A percentile compares a stretch with the other conserved stretches of the same genome.
These are phyloP conservation scores for Arthrobotrys megalospora DNA, from an alignment of 2,329 filamentous ascomycete genomes.

Conservation along the genomic window DNA sequence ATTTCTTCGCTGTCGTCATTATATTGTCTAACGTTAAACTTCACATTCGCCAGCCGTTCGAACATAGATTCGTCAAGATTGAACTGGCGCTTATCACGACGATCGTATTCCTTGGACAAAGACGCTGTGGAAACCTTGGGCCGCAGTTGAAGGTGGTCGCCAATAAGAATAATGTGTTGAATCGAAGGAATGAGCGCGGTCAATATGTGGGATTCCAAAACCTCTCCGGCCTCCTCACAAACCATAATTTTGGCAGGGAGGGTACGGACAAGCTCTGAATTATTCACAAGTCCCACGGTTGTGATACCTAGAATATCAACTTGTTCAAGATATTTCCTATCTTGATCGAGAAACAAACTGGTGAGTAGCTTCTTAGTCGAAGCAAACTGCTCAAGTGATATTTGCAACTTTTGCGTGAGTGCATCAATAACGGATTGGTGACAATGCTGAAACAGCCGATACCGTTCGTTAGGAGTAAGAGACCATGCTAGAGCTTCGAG, in stretches of 20 bases:
- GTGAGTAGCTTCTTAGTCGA: slow-evolving; percentile 29
- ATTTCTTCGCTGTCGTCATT: slow-evolving; percentile 66
- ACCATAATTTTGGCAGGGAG: slow-evolving; percentile 74
- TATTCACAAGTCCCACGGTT: slow-evolving; percentile 73
- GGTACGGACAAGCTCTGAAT: slow-evolving; percentile 70
- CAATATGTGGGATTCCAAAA: slow-evolving; percentile 76
- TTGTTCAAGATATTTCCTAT: slow-evolving; percentile 68
- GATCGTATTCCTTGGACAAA: slow-evolving; percentile 71
- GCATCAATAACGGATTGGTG: slow-evolving; percentile 28
- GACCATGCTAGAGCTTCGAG: slow-evolving; percentile 9
- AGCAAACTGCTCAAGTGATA: slow-evolving; percentile 17
- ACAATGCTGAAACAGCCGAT: slow-evolving; percentile 22
- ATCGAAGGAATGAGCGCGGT: slow-evolving; percentile 74
- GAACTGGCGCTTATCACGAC: slow-evolving; percentile 67
- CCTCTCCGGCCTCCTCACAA: slow-evolving; percentile 79
- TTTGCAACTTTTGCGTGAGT: slow-evolving; percentile 29
- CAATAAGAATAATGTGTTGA: slow-evolving; percentile 76
- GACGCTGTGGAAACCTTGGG: slow-evolving; percentile 74
- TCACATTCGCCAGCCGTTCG: slow-evolving; percentile 71
- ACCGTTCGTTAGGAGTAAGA: background rate
- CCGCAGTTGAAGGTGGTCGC: slow-evolving; percentile 76
- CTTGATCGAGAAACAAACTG: slow-evolving; percentile 65
- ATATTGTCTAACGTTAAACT: slow-evolving; percentile 16
- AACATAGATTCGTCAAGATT: slow-evolving; percentile 75
- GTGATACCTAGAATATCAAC: slow-evolving; percentile 73